Base-by-base conservation (phyloP, 1,139 yeast species). In the Yamadazyma trypodendri region DNA sequence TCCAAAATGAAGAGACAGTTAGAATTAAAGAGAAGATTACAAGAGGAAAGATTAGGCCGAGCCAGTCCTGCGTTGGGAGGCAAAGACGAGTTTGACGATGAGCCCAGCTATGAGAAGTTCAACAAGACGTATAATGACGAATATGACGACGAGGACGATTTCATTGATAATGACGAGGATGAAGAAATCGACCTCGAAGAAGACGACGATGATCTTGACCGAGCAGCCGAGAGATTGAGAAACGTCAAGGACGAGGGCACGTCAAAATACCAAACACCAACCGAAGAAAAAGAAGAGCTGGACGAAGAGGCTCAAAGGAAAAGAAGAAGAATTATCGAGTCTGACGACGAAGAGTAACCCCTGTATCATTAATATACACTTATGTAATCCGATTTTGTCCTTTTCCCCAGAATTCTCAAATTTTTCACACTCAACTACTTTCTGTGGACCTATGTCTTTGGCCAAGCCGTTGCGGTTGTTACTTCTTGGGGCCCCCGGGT, bases 401-500 rank as follows among this genome's bases (percentile, higher is more conserved):
- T n/a, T n/a, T 27, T 9, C 29, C 29, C 29, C 34, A n/a, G 34
- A 16, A 23, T 11, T 13, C 27, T 22, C 17, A 20, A 14, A 16
- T 31, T 31, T 22, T 23, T 16, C 25, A 22, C 17, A 31, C 12
- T 23, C 27, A 10, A 13, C 22, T 18, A 24, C n/a, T n/a, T n/a
- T 22, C 28, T 6, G 13, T 30, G 20, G 15, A 13, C 13, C 18
- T n/a, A 32, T 32, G 34, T 24, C 34, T 4, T 23, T 31, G 22
- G 9, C 13, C 22, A 48, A 42, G 34, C 85, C 95, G 2, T 55
- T 86, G 28, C 65, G 96, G 47, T 61, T 88, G 31, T 67, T 89
- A 24, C 67, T 89, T 8, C 63, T 89, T 36, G 97, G 97, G 4
- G 96, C 97, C 0, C 97, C 97, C 0, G 97, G 97, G 0, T 75